Percentiles rank a stretch among this genome's conserved stretches.
Evolutionary conservation across 108 stramenopile genomes (phyloP).

Genomic region (Fistulifera pelliculosa): DNA sequence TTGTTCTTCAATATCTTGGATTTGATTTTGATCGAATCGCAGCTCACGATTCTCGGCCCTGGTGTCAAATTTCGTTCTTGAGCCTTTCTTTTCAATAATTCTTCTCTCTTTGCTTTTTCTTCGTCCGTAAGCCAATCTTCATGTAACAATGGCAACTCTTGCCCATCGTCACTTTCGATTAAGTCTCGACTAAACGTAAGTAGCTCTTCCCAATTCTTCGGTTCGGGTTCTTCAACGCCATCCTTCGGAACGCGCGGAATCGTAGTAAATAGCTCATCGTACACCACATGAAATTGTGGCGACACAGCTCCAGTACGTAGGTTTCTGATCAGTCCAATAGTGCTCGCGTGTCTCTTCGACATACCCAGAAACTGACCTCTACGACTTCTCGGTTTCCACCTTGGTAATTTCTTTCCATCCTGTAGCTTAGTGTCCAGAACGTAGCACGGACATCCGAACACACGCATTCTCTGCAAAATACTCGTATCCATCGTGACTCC

Average conservation of each 20-base stretch:
- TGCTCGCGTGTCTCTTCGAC: slow-evolving; percentile 29
- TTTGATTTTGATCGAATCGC: neutral
- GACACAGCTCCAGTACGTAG: slow-evolving; percentile 18
- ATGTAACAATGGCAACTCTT: neutral
- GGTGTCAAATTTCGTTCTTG: neutral
- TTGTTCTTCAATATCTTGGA: neutral
- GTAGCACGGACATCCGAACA: slow-evolving; percentile 47
- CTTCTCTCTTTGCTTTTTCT: neutral
- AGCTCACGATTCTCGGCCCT: neutral
- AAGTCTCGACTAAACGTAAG: too few relatives aligned
- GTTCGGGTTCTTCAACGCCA: too few relatives aligned
- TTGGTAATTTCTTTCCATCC: slow-evolving; percentile 51
- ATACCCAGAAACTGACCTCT: slow-evolving; percentile 40
- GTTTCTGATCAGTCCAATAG: slow-evolving; percentile 34
- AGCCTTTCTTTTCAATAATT: neutral
- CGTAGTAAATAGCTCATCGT: slow-evolving; percentile 34
- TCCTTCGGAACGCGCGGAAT: slow-evolving; percentile 24
- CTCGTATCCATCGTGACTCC: neutral
- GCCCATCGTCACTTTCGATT: neutral
- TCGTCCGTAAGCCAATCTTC: neutral
- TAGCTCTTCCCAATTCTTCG: too few relatives aligned
- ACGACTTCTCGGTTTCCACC: slow-evolving; percentile 31
- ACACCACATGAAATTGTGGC: slow-evolving; percentile 45
- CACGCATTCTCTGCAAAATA: slow-evolving; percentile 17
- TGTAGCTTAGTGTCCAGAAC: slow-evolving; percentile 46